Percentiles rank a stretch among this genome's conserved stretches.
phyloP scores from a whole-genome alignment of 1,139 yeast genomes.

The Scheffersomyces illinoinensis region DNA sequence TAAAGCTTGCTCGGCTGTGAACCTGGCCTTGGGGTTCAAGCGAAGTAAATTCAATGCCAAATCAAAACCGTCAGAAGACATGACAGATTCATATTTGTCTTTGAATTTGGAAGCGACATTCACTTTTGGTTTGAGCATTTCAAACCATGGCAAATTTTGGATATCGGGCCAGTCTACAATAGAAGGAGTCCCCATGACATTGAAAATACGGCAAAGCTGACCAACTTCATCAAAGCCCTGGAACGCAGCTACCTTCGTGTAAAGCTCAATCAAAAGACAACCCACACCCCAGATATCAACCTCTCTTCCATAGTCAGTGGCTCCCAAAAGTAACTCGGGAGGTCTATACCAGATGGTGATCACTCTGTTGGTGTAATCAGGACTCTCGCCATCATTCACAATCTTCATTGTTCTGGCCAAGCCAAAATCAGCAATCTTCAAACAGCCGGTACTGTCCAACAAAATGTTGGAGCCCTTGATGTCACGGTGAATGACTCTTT shows the following conservation, averaged over 20 bases:
- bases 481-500: slow-evolving; percentile 85
- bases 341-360: slow-evolving; percentile 98
- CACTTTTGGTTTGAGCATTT: slow-evolving; percentile 67
- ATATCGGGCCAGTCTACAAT: slow-evolving; percentile 76
- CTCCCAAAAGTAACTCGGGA: slow-evolving; percentile 87
- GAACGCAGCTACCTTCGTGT: slow-evolving; percentile 72
- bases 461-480: slow-evolving; percentile 92
- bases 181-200: slow-evolving; percentile 85
- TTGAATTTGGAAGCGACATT: slow-evolving; percentile 50
- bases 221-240: slow-evolving; percentile 89
- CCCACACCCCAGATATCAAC: slow-evolving; percentile 99
- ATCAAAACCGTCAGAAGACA: slow-evolving; percentile 59
- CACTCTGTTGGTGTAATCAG: slow-evolving; percentile 89
- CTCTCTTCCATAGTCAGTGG: slow-evolving; percentile 86
- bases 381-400: slow-evolving; percentile 50
- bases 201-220: slow-evolving; percentile 75
- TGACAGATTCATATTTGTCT: slow-evolving; percentile 43
- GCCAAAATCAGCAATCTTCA: slow-evolving; percentile 93
- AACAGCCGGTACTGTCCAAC: slow-evolving; percentile 65
- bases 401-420: slow-evolving; percentile 80
- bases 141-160: slow-evolving; percentile 86
- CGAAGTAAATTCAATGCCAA: slow-evolving; percentile 63
- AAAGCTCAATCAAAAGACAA: slow-evolving; percentile 81
- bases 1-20: slow-evolving; percentile 63
- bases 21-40: slow-evolving; percentile 68